Percentiles rank a stretch among this genome's conserved stretches.
Evolutionary conservation across 2,329 filamentous ascomycete species (phyloP).

Genomic region (Alternaria dauci): DNA sequence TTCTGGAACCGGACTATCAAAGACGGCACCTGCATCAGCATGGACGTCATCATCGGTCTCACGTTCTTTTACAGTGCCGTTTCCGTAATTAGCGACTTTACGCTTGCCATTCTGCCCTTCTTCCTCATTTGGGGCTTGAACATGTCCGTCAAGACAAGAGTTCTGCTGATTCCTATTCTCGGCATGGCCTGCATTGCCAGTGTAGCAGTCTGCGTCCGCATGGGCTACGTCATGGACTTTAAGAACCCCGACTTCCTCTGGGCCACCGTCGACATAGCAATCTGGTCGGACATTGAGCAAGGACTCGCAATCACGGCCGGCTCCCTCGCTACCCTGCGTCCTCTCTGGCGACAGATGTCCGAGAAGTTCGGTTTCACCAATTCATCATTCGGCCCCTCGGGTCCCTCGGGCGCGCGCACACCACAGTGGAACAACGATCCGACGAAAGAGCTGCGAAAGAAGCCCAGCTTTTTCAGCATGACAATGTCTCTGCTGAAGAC

Average conservation of each 20-base stretch:
- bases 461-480: slow-evolving; percentile 33
- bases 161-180: slow-evolving; percentile 58
- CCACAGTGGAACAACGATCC: slow-evolving; percentile 29
- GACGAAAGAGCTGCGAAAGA: slow-evolving; percentile 24
- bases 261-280: slow-evolving; percentile 49
- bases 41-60: slow-evolving; percentile 52
- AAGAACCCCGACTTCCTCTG: slow-evolving; percentile 46
- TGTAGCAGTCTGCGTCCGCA: slow-evolving; percentile 46
- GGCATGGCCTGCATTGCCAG: slow-evolving; percentile 58
- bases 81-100: slow-evolving; percentile 58
- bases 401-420: slow-evolving; percentile 26
- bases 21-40: slow-evolving; percentile 53
- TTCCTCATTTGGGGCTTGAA: slow-evolving; percentile 62
- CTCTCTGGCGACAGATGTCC: slow-evolving; percentile 41
- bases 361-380: slow-evolving; percentile 33
- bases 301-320: slow-evolving; percentile 50
- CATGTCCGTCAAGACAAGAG: slow-evolving; percentile 59
- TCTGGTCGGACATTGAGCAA: slow-evolving; percentile 51
- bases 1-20: slow-evolving; percentile 58
- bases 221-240: slow-evolving; percentile 49
- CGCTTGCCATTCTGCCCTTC: slow-evolving; percentile 60
- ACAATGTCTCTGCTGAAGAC: slow-evolving; percentile 33
- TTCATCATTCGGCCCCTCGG: slow-evolving; percentile 16
- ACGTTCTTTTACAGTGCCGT: slow-evolving; percentile 59
- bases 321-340: slow-evolving; percentile 49